A percentile compares a stretch with the other conserved stretches of the same genome.
phyloP scores from a whole-genome alignment of 768 basidiomycete species.

The Boletus patriciae region DNA sequence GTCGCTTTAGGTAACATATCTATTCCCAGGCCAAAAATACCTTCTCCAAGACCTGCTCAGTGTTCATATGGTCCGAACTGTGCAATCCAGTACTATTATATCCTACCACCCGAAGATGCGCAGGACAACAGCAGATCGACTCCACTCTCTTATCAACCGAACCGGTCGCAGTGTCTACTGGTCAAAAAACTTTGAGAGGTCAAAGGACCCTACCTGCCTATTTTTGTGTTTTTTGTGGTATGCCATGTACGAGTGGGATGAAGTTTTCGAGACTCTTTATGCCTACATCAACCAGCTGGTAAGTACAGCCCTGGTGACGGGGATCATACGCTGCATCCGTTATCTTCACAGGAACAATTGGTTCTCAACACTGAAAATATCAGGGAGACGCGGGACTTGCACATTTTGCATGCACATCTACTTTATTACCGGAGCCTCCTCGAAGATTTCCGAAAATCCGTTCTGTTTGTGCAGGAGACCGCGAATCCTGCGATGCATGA shows the following conservation, averaged over 20 bases:
- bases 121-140: constrained; percentile 22
- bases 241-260: constrained; percentile 62
- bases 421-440: constrained; percentile 55
- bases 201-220: constrained; percentile 54
- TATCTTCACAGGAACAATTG: constrained; percentile 41
- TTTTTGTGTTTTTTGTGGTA: constrained; percentile 58
- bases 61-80: constrained; percentile 48
- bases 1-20: background rate
- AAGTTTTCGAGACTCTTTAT: constrained; percentile 53
- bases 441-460: constrained; percentile 51
- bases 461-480: constrained; percentile 49
- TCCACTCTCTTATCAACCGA: constrained; percentile 31
- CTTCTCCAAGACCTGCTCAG: constrained; percentile 49
- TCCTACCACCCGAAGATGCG: constrained; percentile 32
- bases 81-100: constrained; percentile 24
- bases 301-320: constrained; percentile 10
- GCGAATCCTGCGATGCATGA: constrained; percentile 48
- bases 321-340: background rate
- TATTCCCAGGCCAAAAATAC: constrained; percentile 17
- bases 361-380: constrained; percentile 43
- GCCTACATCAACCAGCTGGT: constrained; percentile 52
- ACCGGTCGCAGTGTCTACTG: constrained; percentile 36
- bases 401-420: constrained; percentile 57
- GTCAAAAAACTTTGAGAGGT: constrained; percentile 25
- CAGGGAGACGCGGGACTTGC: constrained; percentile 50